Evolutionary conservation across 257 asterid species (phyloP), one percentile per base, ranked within the genome.

Genomic region (Prunella vulgaris): DNA sequence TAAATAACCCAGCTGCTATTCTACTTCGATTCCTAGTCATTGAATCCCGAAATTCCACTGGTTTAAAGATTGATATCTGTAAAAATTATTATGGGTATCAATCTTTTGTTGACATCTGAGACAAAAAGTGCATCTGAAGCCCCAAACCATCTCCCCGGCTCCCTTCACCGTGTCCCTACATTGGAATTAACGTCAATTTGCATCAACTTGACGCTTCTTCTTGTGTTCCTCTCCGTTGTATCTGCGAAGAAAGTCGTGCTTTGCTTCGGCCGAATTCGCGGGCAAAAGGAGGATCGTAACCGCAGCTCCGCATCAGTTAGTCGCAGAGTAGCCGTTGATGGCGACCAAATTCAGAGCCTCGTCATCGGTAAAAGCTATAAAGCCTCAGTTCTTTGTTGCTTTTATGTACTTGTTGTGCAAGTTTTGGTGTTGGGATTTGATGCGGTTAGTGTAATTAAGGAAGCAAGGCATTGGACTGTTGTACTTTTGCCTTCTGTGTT

Each of bases 161-260:
- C 79, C 33, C 75, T 84, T 5, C 81, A 78, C 22, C 84, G 83
- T 1, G 52, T 93, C 58, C 87, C 95, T 21, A 10, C 77, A 37
- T 71, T 89, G 79, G 99, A 93, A 79, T 70, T 90, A 33, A 85
- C 89, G 51, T 83, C 96, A 48, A 71, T 91, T 44, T 86, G 97
- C 84, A 77, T 93, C 69, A 89, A 90, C 83, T 76, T 86, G 82
- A 84, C 96, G 2, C 80, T 93, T 35, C 71, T 87, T 21, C 88
- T 89, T 7, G 76, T 84, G 44, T 88, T 90, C 30, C 81, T 93
- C 73, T 86, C 86, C 28, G 66, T 88, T 74, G 87, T 87, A 9
- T 87, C 94, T 2, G 88, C 84, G 5, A 84, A 80, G 72, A 93
- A 83, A 81, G 80, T 90, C 68, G 85, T 49, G 46, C 30, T 85